Percentiles rank a stretch among this genome's conserved stretches.
phyloP scores from a whole-genome alignment of 164 flowering plant species.

The Magnolia kwangsiensis region DNA sequence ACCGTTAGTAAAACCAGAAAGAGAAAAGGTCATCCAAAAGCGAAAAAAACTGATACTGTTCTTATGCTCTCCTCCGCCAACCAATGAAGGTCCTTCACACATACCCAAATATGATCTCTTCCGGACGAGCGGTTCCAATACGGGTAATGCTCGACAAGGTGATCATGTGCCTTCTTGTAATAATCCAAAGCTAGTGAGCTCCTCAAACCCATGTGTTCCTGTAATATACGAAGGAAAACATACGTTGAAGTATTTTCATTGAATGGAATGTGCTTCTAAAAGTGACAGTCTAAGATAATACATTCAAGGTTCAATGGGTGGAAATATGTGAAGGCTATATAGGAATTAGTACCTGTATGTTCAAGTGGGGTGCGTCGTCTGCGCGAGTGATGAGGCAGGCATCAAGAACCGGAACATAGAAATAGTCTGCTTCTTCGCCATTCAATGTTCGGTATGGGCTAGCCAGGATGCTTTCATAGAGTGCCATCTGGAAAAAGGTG shows the following conservation, averaged over 20 bases:
- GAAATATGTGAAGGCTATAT: not conserved
- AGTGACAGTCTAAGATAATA: not conserved
- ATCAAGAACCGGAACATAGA: slow-evolving; percentile 97
- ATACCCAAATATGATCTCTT: slow-evolving; percentile 98
- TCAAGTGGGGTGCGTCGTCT: slow-evolving; percentile 93
- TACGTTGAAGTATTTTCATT: not conserved
- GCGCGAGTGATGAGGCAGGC: slow-evolving; percentile 91
- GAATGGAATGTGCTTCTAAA: not conserved
- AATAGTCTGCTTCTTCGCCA: slow-evolving; percentile 95
- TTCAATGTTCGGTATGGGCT: slow-evolving; percentile 79
- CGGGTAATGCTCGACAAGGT: slow-evolving; percentile 63
- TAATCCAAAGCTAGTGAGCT: slow-evolving; percentile 75
- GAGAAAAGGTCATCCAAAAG: not conserved
- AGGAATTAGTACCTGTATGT: slow-evolving; percentile 49
- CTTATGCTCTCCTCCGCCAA: not conserved
- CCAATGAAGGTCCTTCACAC: slow-evolving; percentile 5
- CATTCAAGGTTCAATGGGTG: not conserved
- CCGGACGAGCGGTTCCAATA: slow-evolving; percentile 91
- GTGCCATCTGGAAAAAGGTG: slow-evolving; percentile 61
- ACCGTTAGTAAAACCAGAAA: slow-evolving; percentile 23
- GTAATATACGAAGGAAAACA: slow-evolving; percentile 15
- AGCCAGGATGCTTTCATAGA: slow-evolving; percentile 83
- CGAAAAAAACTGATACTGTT: slow-evolving; percentile 4
- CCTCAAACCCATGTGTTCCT: slow-evolving; percentile 80
- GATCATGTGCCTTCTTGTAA: slow-evolving; percentile 78